phyloP scores from a whole-genome alignment of 1,284 basidiomycete species.

The Cryptococcus hybrid region DNA sequence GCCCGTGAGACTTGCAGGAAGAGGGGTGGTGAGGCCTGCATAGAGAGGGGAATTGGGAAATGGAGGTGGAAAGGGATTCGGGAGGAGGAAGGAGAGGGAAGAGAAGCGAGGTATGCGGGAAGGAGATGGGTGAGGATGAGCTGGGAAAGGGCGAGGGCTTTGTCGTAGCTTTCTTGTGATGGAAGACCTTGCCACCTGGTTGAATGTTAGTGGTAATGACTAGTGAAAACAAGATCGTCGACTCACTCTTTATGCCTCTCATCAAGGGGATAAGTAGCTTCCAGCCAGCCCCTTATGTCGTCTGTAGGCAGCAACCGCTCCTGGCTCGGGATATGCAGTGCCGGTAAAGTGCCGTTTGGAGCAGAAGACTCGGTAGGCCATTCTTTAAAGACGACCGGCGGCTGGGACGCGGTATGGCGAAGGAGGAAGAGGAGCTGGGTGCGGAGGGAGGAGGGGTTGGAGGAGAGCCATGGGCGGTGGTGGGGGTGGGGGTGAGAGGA shows the following conservation, averaged over 20 bases:
- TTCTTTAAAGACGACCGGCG: slow-evolving; percentile 23
- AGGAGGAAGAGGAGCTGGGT: slow-evolving; percentile 44
- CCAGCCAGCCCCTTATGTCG: slow-evolving; percentile 40
- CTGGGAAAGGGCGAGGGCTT: slow-evolving; percentile 37
- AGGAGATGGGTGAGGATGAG: slow-evolving; percentile 30
- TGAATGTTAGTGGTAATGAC: not conserved
- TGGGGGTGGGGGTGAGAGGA: slow-evolving; percentile 16
- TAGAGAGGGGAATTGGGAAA: slow-evolving; percentile 29
- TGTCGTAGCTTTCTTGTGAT: slow-evolving; percentile 35
- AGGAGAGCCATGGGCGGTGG: slow-evolving; percentile 33
- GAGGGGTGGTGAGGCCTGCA: slow-evolving; percentile 39
- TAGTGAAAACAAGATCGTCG: not conserved
- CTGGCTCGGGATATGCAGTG: slow-evolving; percentile 29
- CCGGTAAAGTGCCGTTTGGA: slow-evolving; percentile 31
- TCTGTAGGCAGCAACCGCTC: slow-evolving; percentile 28
- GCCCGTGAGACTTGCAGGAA: slow-evolving; percentile 42
- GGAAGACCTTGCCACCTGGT: slow-evolving; percentile 36
- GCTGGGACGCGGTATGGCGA: slow-evolving; percentile 17
- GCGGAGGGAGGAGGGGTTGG: slow-evolving; percentile 31
- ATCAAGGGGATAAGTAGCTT: slow-evolving; percentile 26
- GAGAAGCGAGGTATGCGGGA: slow-evolving; percentile 31
- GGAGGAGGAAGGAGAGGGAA: not conserved
- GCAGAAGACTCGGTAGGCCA: slow-evolving; percentile 38
- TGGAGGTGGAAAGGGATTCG: slow-evolving; percentile 16
- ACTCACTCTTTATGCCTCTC: slow-evolving; percentile 30